Evolutionary conservation across 176 grass and related monocot species (phyloP).

Genomic region (Cenchrus purpureus): DNA sequence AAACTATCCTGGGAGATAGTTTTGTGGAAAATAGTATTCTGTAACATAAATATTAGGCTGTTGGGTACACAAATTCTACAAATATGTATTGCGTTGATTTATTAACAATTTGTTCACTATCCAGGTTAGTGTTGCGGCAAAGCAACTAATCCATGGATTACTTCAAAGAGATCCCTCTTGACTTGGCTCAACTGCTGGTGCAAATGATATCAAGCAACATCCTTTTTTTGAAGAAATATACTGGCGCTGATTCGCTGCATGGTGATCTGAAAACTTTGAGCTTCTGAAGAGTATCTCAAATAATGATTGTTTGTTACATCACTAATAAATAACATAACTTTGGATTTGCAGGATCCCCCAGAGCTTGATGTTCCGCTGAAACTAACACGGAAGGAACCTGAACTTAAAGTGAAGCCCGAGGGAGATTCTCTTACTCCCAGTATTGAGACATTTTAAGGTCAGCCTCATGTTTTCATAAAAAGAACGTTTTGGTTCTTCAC

Average conservation of each 20-base stretch:
- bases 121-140: constrained; percentile 82
- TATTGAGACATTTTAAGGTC: constrained; percentile 74
- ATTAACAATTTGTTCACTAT: constrained; percentile 18
- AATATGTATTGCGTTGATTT: constrained; percentile 3
- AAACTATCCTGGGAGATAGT: not conserved
- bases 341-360: constrained; percentile 68
- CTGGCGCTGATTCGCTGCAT: constrained; percentile 97
- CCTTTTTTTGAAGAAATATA: constrained; percentile 80
- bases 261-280: constrained; percentile 61
- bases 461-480: not conserved
- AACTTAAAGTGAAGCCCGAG: constrained; percentile 52
- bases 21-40: not conserved
- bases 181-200: constrained; percentile 75
- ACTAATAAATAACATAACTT: constrained; percentile 37
- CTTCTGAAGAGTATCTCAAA: not conserved
- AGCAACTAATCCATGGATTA: constrained; percentile 87
- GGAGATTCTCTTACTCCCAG: constrained; percentile 40
- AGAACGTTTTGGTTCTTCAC: not conserved
- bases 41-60: not conserved
- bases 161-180: constrained; percentile 88
- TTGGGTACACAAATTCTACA: constrained; percentile 10
- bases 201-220: constrained; percentile 96
- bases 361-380: constrained; percentile 78
- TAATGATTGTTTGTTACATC: constrained; percentile 17
- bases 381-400: constrained; percentile 63